A percentile compares a stretch with the other conserved stretches of the same genome.
Evolutionary conservation across 1,284 basidiomycete species (phyloP).

Genomic region (Papiliotrema fonsecae): DNA sequence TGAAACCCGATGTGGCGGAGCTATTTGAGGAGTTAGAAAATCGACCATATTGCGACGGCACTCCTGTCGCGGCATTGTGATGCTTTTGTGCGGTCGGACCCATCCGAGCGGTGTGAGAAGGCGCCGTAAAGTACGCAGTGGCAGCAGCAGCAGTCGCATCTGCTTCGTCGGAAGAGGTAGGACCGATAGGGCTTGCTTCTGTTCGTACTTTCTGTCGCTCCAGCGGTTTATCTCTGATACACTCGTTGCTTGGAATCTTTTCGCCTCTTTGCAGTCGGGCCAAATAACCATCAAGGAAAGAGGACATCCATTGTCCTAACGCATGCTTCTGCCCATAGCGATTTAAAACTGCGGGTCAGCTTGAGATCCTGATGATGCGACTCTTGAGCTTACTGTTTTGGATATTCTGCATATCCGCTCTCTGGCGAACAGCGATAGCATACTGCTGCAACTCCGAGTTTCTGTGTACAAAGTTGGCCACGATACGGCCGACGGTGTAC

Average conservation of each 20-base stretch:
- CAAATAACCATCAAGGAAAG: neutral
- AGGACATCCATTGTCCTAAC: neutral
- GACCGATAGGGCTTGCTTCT: too few species aligned
- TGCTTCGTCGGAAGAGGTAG: too few species aligned
- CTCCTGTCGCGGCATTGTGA: too few species aligned
- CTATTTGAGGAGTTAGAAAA: neutral
- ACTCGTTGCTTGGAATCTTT: too few species aligned
- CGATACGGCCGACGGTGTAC: slow-evolving; percentile 30
- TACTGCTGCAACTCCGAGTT: slow-evolving; percentile 18
- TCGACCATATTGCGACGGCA: too few species aligned
- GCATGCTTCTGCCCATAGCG: slow-evolving; percentile 3
- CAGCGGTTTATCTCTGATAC: too few species aligned
- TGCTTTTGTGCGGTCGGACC: too few species aligned
- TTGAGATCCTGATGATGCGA: neutral
- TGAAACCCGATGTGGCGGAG: neutral
- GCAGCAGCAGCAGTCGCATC: too few species aligned
- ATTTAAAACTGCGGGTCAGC: neutral
- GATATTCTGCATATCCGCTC: slow-evolving; percentile 26
- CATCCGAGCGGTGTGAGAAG: too few species aligned
- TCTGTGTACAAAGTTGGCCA: slow-evolving; percentile 25
- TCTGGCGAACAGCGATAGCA: slow-evolving; percentile 22
- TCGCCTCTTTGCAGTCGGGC: neutral
- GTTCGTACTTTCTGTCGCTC: too few species aligned
- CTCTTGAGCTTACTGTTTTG: slow-evolving; percentile 12
- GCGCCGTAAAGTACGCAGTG: too few species aligned